These are phyloP conservation scores for Neofusicoccum kwambonambiense DNA, from an alignment of 2,329 filamentous ascomycete species.

Conservation along the genomic window DNA sequence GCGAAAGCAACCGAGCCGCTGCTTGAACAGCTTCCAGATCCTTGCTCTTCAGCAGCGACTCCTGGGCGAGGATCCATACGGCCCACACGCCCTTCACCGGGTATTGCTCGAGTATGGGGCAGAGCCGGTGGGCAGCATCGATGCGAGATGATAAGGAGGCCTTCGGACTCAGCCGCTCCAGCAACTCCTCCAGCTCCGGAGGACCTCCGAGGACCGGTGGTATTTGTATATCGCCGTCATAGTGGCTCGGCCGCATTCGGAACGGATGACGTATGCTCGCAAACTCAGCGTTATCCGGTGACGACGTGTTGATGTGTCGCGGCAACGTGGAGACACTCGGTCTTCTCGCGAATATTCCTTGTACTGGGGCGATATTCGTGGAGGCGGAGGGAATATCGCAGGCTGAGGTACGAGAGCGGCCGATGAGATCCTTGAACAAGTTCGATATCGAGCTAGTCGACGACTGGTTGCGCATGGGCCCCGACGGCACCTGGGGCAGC, in stretches of 20 bases:
- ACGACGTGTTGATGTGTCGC: conserved; percentile 5
- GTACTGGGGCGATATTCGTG: conserved; percentile 10
- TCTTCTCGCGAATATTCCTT: conserved; percentile 15
- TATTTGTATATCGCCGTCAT: conserved; percentile 9
- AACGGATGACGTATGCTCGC: conserved; percentile 8
- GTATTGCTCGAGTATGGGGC: conserved; percentile 34
- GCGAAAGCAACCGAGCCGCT: conserved; percentile 35
- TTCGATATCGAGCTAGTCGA: conserved; percentile 16
- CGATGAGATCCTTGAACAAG: conserved; percentile 14
- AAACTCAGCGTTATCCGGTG: conserved; percentile 1
- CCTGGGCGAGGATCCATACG: conserved; percentile 38
- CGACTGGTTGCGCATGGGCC: conserved; percentile 10
- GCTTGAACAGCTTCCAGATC: conserved; percentile 32
- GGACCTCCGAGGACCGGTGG: conserved; percentile 32
- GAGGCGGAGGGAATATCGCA: not conserved
- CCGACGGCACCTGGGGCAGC: conserved; percentile 5
- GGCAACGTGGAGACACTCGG: conserved; percentile 8
- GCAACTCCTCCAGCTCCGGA: conserved; percentile 33
- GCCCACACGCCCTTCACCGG: conserved; percentile 36
- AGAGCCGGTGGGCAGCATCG: conserved; percentile 33
- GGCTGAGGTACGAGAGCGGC: conserved; percentile 5
- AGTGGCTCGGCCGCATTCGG: conserved; percentile 3
- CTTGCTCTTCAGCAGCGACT: conserved; percentile 36
- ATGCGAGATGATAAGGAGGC: conserved; percentile 30
- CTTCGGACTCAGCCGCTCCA: conserved; percentile 29